Conservation (phyloP, 2,329 filamentous ascomycete species). For the Hymenoscyphus salicellus region DNA sequence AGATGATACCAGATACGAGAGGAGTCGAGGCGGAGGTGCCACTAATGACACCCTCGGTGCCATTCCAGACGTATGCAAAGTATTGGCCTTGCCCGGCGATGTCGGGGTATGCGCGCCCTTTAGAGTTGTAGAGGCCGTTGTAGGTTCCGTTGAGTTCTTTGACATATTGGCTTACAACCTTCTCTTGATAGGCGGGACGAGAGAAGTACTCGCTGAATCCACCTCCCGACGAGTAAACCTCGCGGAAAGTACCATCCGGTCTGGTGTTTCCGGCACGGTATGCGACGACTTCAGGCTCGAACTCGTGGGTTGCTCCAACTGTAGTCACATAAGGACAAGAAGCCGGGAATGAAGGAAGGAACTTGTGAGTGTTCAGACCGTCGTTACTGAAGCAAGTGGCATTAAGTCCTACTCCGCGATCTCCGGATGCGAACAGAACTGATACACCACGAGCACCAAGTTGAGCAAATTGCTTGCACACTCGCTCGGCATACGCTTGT, state of each 20-base stretch:
- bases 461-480: slow-evolving; percentile 52
- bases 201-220: slow-evolving; percentile 52
- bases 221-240: slow-evolving; percentile 41
- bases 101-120: slow-evolving; percentile 41
- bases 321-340: slow-evolving; percentile 37
- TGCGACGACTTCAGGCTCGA: slow-evolving; percentile 39
- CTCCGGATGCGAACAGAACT: slow-evolving; percentile 50
- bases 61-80: slow-evolving; percentile 42
- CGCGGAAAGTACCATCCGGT: slow-evolving; percentile 38
- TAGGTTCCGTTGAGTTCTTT: slow-evolving; percentile 28
- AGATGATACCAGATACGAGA: slow-evolving; percentile 54
- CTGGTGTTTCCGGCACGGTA: slow-evolving; percentile 6
- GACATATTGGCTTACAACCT: slow-evolving; percentile 28
- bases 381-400: slow-evolving; percentile 47
- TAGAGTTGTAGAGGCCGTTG: slow-evolving; percentile 38
- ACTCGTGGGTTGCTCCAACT: slow-evolving; percentile 28
- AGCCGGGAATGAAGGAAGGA: slow-evolving; percentile 53
- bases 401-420: slow-evolving; percentile 46
- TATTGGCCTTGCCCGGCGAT: slow-evolving; percentile 55
- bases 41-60: slow-evolving; percentile 38
- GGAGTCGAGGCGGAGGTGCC: slow-evolving; percentile 56
- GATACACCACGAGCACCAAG: slow-evolving; percentile 51
- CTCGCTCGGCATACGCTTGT: slow-evolving; percentile 48
- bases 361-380: slow-evolving; percentile 51
- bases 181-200: slow-evolving; percentile 46